Evolutionary conservation across 2,329 filamentous ascomycete genomes (phyloP).

Genomic region (Pyricularia grisea): DNA sequence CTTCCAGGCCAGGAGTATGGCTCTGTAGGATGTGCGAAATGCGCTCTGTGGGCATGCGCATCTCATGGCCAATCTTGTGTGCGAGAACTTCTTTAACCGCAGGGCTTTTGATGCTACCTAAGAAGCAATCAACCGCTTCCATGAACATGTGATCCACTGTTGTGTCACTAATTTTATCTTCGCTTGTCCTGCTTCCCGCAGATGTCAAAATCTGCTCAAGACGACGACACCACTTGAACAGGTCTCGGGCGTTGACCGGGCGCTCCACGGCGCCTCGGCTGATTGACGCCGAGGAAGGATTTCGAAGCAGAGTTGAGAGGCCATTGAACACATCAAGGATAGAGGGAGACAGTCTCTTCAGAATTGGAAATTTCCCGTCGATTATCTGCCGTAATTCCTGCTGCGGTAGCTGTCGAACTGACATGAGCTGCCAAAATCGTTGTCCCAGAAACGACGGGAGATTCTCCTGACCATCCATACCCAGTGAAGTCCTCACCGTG

Average conservation of each 20-base stretch:
- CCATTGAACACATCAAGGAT: slow-evolving; percentile 51
- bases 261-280: slow-evolving; percentile 29
- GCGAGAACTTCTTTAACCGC: slow-evolving; percentile 51
- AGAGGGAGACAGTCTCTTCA: slow-evolving; percentile 52
- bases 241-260: slow-evolving; percentile 52
- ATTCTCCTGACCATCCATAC: slow-evolving; percentile 56
- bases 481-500: slow-evolving; percentile 71
- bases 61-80: slow-evolving; percentile 68
- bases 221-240: slow-evolving; percentile 85
- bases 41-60: slow-evolving; percentile 77
- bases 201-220: slow-evolving; percentile 54
- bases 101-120: slow-evolving; percentile 64
- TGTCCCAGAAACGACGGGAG: slow-evolving; percentile 69
- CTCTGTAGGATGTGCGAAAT: slow-evolving; percentile 67
- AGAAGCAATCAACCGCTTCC: slow-evolving; percentile 89
- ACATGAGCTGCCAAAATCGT: slow-evolving; percentile 77
- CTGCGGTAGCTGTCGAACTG: slow-evolving; percentile 54
- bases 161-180: slow-evolving; percentile 63
- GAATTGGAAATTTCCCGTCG: slow-evolving; percentile 56
- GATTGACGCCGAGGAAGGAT: slow-evolving; percentile 19
- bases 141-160: slow-evolving; percentile 79
- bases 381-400: slow-evolving; percentile 70
- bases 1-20: slow-evolving; percentile 62
- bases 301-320: slow-evolving; percentile 33
- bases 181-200: slow-evolving; percentile 53